These are phyloP conservation scores for Pseudogymnoascus sp. DNA, from an alignment of 2,329 filamentous ascomycete species.

Conservation along the genomic window DNA sequence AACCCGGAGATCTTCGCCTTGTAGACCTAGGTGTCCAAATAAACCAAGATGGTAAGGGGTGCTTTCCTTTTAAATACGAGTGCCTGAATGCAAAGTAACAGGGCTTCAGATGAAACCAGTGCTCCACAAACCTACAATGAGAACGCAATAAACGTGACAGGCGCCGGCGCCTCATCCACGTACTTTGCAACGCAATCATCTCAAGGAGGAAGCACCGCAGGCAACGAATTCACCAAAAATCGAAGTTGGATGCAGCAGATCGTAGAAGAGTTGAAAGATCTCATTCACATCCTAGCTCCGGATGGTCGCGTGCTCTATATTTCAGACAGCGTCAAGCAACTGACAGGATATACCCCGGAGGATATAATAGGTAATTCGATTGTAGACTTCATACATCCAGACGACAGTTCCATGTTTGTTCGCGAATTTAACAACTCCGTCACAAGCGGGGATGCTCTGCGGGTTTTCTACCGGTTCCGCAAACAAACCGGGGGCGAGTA, in stretches of 20 bases:
- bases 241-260: slow-evolving; percentile 81
- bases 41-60: slow-evolving; percentile 11
- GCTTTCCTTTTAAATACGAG: background rate
- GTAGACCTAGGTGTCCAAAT: slow-evolving; percentile 14
- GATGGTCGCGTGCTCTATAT: slow-evolving; percentile 77
- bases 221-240: slow-evolving; percentile 58
- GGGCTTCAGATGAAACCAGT: background rate
- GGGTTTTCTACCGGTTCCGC: slow-evolving; percentile 78
- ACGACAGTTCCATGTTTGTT: slow-evolving; percentile 75
- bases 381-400: slow-evolving; percentile 73
- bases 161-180: slow-evolving; percentile 26
- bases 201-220: slow-evolving; percentile 37
- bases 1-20: slow-evolving; percentile 32
- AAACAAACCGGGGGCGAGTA: slow-evolving; percentile 68
- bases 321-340: slow-evolving; percentile 64
- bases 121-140: slow-evolving; percentile 12
- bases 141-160: slow-evolving; percentile 20
- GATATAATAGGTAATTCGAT: slow-evolving; percentile 70
- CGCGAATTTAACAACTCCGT: slow-evolving; percentile 87
- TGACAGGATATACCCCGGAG: slow-evolving; percentile 66
- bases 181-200: slow-evolving; percentile 23
- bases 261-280: slow-evolving; percentile 80
- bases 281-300: slow-evolving; percentile 78
- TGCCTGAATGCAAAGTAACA: background rate
- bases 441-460: slow-evolving; percentile 66